Evolutionary conservation across 2,329 filamentous ascomycete genomes (phyloP).

Genomic region (Fusarium goolgardi): DNA sequence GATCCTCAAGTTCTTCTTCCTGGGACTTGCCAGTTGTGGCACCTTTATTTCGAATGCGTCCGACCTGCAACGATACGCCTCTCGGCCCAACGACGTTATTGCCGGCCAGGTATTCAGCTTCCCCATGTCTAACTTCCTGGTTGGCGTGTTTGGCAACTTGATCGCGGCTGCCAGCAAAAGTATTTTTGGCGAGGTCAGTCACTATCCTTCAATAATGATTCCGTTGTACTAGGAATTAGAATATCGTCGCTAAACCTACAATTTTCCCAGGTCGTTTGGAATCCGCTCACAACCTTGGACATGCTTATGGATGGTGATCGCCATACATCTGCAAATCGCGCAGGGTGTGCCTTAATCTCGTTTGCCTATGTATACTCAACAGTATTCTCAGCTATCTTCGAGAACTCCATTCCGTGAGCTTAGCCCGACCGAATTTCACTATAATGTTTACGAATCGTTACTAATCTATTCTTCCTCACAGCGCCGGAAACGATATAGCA

Average conservation of each 20-base stretch:
- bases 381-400: constrained; percentile 6
- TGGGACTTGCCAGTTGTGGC: constrained; percentile 6
- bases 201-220: no score
- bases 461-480: not conserved
- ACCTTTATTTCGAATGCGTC: constrained; percentile 15
- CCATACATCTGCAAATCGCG: constrained; percentile 3
- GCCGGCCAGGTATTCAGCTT: constrained; percentile 6
- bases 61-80: constrained; percentile 7
- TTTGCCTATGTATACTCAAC: constrained; percentile 18
- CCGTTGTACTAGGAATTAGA: no score
- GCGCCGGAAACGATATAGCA: constrained; percentile 16
- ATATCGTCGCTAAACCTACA: not conserved
- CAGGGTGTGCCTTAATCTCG: constrained; percentile 8
- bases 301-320: constrained; percentile 20
- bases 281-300: constrained; percentile 7
- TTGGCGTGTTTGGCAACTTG: constrained; percentile 7
- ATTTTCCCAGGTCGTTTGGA: constrained; percentile 2
- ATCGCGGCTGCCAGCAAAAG: constrained; percentile 20
- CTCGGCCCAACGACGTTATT: constrained; percentile 6
- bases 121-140: constrained; percentile 12
- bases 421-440: rapidly evolving
- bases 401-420: constrained; percentile 17
- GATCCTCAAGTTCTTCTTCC: constrained; percentile 22
- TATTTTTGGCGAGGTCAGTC: constrained; percentile 5
- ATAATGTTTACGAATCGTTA: rapidly evolving